Evolutionary conservation across 805 yeast genomes (phyloP).

Genomic region (Spathaspora girioi): DNA sequence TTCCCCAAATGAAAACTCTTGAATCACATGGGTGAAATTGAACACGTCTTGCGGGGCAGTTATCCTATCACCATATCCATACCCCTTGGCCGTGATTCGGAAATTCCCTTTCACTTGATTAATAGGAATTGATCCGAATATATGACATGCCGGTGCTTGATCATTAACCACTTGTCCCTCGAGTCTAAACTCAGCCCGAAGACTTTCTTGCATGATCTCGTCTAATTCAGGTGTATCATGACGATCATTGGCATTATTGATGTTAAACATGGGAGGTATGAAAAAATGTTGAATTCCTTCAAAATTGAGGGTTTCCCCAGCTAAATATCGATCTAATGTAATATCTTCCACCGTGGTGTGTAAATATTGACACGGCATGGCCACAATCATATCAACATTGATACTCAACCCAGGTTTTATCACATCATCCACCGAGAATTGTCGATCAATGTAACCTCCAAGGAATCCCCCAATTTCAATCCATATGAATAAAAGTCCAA

Average conservation of each 20-base stretch:
- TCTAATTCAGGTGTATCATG: conserved; percentile 63
- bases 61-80: conserved; percentile 53
- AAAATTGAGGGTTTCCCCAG: conserved; percentile 68
- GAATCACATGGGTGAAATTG: conserved; percentile 80
- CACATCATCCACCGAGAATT: conserved; percentile 67
- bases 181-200: conserved; percentile 59
- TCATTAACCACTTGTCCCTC: conserved; percentile 41
- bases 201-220: conserved; percentile 59
- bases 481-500: conserved; percentile 70
- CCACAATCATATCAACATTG: conserved; percentile 76
- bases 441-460: conserved; percentile 78
- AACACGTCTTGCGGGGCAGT: conserved; percentile 46
- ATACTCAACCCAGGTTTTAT: conserved; percentile 58
- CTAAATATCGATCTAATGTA: conserved; percentile 74
- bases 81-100: conserved; percentile 76
- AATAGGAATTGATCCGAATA: conserved; percentile 79
- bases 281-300: conserved; percentile 56
- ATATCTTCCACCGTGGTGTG: conserved; percentile 75
- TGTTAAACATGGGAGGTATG: conserved; percentile 46
- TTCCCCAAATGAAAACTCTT: conserved; percentile 87
- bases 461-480: conserved; percentile 79
- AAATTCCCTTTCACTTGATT: conserved; percentile 84
- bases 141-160: conserved; percentile 78
- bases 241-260: conserved; percentile 43
- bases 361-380: conserved; percentile 76